phyloP scores from a whole-genome alignment of 2,329 filamentous ascomycete species.

The Cercospora zeae-maydis region DNA sequence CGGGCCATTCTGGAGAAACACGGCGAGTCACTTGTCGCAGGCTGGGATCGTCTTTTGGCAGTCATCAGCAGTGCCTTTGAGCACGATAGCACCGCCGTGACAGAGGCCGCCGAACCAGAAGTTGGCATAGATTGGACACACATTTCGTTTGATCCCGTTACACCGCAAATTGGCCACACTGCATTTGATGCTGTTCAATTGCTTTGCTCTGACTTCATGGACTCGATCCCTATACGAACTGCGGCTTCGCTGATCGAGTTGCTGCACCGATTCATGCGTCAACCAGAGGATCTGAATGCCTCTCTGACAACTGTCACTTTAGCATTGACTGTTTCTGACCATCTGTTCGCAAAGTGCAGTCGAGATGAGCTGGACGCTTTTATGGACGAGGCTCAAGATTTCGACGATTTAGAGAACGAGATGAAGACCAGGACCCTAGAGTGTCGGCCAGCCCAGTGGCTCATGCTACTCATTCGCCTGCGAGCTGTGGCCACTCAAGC shows the following conservation, averaged over 20 bases:
- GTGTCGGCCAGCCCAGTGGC: slow-evolving; percentile 63
- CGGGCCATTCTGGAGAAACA: slow-evolving; percentile 78
- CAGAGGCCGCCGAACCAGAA: slow-evolving; percentile 14
- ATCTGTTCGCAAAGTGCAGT: slow-evolving; percentile 57
- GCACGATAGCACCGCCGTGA: slow-evolving; percentile 21
- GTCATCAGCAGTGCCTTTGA: slow-evolving; percentile 81
- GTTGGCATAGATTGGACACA: slow-evolving; percentile 30
- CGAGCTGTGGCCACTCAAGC: slow-evolving; percentile 69
- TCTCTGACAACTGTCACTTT: slow-evolving; percentile 93
- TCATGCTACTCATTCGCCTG: slow-evolving; percentile 68
- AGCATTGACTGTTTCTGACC: slow-evolving; percentile 93
- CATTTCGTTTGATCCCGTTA: slow-evolving; percentile 45
- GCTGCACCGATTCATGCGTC: slow-evolving; percentile 81
- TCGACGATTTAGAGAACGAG: slow-evolving; percentile 26
- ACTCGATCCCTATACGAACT: slow-evolving; percentile 63
- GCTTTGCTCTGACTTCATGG: slow-evolving; percentile 90
- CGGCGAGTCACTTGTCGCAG: slow-evolving; percentile 75
- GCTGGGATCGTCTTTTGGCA: slow-evolving; percentile 82
- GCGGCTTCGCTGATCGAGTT: slow-evolving; percentile 82
- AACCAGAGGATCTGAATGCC: slow-evolving; percentile 90
- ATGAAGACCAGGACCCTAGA: slow-evolving; percentile 13
- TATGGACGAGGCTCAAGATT: slow-evolving; percentile 20
- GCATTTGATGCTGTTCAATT: slow-evolving; percentile 88
- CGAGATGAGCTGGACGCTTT: slow-evolving; percentile 35
- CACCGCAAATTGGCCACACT: slow-evolving; percentile 73